phyloP scores from a whole-genome alignment of 176 grass and related monocot species.

The Carex myosuroides region DNA sequence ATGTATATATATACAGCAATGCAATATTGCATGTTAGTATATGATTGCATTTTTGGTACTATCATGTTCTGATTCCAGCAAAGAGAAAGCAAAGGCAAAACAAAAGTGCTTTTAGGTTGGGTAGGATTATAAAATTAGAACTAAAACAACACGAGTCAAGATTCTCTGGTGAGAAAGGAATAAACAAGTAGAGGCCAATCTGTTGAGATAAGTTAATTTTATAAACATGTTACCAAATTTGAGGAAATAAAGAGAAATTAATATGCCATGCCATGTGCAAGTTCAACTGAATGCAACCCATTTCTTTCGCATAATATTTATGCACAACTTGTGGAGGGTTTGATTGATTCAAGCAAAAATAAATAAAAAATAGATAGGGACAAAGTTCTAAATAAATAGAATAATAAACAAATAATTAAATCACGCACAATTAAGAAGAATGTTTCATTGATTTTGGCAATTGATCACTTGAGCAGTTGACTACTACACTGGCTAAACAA shows the following conservation, averaged over 20 bases:
- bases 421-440: not conserved
- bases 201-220: not conserved
- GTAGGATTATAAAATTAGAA: not conserved
- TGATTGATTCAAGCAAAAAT: not conserved
- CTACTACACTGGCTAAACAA: too few relatives aligned
- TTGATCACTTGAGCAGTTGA: too few relatives aligned
- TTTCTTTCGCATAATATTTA: not conserved
- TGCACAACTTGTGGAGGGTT: not conserved
- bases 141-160: conserved; percentile 3
- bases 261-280: conserved; percentile 1
- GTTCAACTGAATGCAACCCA: conserved; percentile 1
- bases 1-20: not conserved
- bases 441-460: not conserved
- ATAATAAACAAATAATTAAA: not conserved
- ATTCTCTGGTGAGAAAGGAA: conserved; percentile 11
- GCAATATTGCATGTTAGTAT: not conserved
- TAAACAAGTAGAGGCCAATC: conserved; percentile 15
- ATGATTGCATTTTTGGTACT: not conserved
- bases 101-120: not conserved
- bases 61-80: not conserved
- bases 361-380: not conserved
- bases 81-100: not conserved
- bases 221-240: not conserved
- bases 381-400: not conserved
- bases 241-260: not conserved